A percentile compares a stretch with the other conserved stretches of the same genome.
Evolutionary conservation across 2,329 filamentous ascomycete genomes (phyloP).

Genomic region (Cladosporium sphaerospermum): DNA sequence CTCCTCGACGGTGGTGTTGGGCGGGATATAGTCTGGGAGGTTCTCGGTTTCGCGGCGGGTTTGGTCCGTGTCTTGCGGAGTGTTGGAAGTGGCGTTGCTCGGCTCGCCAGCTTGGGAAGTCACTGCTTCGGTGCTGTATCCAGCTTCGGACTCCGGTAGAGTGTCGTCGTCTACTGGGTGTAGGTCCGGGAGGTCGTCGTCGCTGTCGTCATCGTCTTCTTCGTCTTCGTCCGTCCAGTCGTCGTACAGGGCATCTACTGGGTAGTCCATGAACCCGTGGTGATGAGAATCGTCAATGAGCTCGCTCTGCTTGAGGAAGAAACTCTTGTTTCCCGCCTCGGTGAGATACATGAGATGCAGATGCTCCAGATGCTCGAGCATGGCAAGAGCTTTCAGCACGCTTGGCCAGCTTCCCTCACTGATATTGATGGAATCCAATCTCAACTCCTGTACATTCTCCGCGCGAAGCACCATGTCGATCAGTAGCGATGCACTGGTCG

Average conservation of each 20-base stretch:
- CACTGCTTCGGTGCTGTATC: background rate
- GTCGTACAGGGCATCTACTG: background rate
- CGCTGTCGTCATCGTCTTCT: background rate
- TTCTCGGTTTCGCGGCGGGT: background rate
- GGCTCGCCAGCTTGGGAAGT: background rate
- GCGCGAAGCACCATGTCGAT: background rate
- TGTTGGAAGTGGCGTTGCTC: background rate
- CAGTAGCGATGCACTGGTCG: background rate
- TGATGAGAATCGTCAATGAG: background rate
- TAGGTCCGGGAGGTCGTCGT: constrained; percentile 14
- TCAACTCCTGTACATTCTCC: background rate
- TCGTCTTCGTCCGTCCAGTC: background rate
- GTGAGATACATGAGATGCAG: constrained; percentile 24
- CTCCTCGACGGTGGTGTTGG: background rate
- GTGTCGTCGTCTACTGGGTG: constrained; percentile 4
- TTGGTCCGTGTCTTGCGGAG: too few species aligned
- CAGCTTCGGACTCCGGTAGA: background rate
- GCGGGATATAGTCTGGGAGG: background rate
- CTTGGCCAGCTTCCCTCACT: constrained; percentile 20
- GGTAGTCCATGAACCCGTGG: background rate
- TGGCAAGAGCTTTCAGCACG: constrained; percentile 20
- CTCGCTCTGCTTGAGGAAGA: constrained; percentile 21
- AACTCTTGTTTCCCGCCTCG: constrained; percentile 19
- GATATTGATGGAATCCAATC: constrained; percentile 16
- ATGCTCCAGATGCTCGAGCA: constrained; percentile 20